Evolutionary conservation across 2,329 filamentous ascomycete genomes (phyloP), one percentile per base, ranked within the genome.

Genomic region (Lecanicillium sp.): DNA sequence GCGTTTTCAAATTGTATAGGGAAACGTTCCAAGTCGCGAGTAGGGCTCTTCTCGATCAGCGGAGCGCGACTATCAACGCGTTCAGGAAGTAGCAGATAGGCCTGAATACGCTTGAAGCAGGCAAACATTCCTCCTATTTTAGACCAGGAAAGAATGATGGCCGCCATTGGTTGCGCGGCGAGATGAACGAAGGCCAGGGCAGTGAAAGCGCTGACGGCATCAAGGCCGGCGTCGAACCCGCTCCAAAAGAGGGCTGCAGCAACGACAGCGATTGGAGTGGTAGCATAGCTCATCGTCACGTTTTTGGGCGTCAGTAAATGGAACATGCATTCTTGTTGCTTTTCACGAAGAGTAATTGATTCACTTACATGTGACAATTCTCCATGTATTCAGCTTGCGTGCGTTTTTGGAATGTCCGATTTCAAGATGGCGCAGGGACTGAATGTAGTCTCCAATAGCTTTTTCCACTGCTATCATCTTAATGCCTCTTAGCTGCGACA

Each of bases 161-260:
- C 6, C 11, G 22, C 22, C 22, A 25, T 25, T 6, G n/a, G 14
- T 18, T 35, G 22, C 33, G 22, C 27, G 16, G 33, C 15, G 25
- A 16, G 13, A 35, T 19, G 9, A 4, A 15, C 22, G 29, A 35
- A n/a, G n/a, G 60, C 60, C 3, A 64, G 40, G 0, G 59, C 53
- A 0, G 59, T 64, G 37, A 63, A 64, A 2, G 57, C 57, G 6
- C 54, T 48, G 5, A 56, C 52, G 1, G 58, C 53, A 9, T 50
- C 54, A 0, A 63, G 42, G 0, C 54, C 51, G 9, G 41, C 48
- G 13, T 54, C 43, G 4, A 48, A 45, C 13, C 51, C 54, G 2
- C 51, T 53, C 46, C 58, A 55, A 29, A 54, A 60, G 8, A 60
- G 56, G 7, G 58, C 55, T 15, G 52, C 51, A 18, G 59, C 45